Evolutionary conservation across 495 filamentous ascomycete species (phyloP), one percentile per base, ranked within the genome.

Genomic region (Acidomyces sp.): DNA sequence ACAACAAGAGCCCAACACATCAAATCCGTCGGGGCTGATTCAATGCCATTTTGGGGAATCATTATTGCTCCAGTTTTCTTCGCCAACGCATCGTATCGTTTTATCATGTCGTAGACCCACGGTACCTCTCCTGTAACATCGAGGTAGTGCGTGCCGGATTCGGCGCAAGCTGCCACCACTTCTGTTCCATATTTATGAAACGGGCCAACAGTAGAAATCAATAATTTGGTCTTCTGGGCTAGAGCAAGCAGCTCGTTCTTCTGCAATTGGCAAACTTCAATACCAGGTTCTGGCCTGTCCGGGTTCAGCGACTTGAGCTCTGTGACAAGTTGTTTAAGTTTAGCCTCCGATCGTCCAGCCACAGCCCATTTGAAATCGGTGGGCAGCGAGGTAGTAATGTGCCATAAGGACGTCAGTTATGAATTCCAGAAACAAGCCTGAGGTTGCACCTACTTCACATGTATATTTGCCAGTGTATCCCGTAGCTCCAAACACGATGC

Each of bases 291-390:
- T 33, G 61, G 40, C 19, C 86, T 76, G 59, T 92, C 78, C 3
- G 72, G 63, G 57, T 85, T 84, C 30, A 84, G 56, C 12, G 54
- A 41, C 43, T 75, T 74, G 53, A 82, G 68, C 40, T 80, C 71
- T 46, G 73, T 59, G n/a, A 72, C 70, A 18, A 93, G 60, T 16
- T 61, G 53, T 45, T 80, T 68, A 10, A 96, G 68, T 57, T 92
- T 95, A 31, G 62, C 55, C 18, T 64, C 60, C 6, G 83, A 87
- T 20, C 88, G 79, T 13, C 88, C 88, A 7, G 86, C 84, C 34
- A 94, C 64, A 18, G 86, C 88, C 88, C 88, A 96, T 65, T 75
- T 86, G 18, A 93, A 57, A 55, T 80, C 65, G 6, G 83, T 88
- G 1, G 88, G 85, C 2, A 83, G 69, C 40, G 73, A 60, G 27